A percentile compares a stretch with the other conserved stretches of the same genome.
Evolutionary conservation across 1,284 basidiomycete species (phyloP).

Genomic region (Marasmius tenuissimus): DNA sequence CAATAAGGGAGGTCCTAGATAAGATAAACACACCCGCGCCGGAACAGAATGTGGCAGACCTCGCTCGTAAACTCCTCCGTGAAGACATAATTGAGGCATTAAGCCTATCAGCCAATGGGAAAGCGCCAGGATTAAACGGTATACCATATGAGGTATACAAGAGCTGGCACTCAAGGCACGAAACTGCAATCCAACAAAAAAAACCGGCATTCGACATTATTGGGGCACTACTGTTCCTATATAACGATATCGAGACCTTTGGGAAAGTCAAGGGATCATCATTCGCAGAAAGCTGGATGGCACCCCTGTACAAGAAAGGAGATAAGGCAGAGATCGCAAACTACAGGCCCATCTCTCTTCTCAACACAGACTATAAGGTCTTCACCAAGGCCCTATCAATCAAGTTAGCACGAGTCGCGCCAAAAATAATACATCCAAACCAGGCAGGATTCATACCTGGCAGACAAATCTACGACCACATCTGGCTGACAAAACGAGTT

Average conservation of each 20-base stretch:
- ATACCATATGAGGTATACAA: slow-evolving; percentile 28
- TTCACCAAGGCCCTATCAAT: slow-evolving; percentile 8
- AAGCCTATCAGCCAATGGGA: slow-evolving; percentile 19
- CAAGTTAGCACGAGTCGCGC: slow-evolving; percentile 6
- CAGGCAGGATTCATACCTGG: slow-evolving; percentile 22
- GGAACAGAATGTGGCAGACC: slow-evolving; percentile 5
- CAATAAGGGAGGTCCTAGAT: slow-evolving; percentile 3
- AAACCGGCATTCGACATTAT: slow-evolving; percentile 1
- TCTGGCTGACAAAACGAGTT: slow-evolving; percentile 14
- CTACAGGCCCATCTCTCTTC: slow-evolving; percentile 12
- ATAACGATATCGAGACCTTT: slow-evolving; percentile 27
- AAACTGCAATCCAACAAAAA: background rate
- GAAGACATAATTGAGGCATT: slow-evolving; percentile 18
- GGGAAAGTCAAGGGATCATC: slow-evolving; percentile 16
- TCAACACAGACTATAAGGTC: slow-evolving; percentile 16
- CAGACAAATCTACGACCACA: slow-evolving; percentile 20
- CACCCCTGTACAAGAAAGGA: slow-evolving; percentile 21
- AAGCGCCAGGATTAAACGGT: slow-evolving; percentile 28
- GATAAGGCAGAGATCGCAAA: slow-evolving; percentile 12
- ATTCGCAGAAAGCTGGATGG: slow-evolving; percentile 33
- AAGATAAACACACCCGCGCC: background rate
- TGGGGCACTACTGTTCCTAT: background rate
- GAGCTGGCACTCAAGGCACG: slow-evolving; percentile 4
- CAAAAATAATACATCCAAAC: slow-evolving; percentile 10
- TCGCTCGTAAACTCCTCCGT: slow-evolving; percentile 9